Percentiles rank a stretch among this genome's conserved stretches.
Evolutionary conservation across 2,329 filamentous ascomycete genomes (phyloP).

Genomic region (Epichloe typhina): DNA sequence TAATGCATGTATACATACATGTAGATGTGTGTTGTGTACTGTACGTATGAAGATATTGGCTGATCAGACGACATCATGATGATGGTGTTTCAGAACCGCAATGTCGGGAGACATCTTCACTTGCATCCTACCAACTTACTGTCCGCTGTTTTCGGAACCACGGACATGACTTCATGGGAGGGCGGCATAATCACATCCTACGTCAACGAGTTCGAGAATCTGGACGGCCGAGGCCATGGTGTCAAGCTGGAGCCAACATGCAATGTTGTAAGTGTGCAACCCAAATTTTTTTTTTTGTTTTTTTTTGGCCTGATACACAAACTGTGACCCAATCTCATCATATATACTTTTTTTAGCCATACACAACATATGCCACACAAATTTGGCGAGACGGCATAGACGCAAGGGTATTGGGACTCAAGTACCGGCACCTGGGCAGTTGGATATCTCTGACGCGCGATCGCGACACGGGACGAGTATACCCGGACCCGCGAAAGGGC

Average conservation of each 20-base stretch:
- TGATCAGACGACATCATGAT: background rate
- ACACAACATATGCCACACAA: constrained; percentile 46
- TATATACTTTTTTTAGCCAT: constrained; percentile 34
- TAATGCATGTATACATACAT: too few relatives aligned
- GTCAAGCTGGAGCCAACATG: constrained; percentile 64
- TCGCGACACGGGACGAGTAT: constrained; percentile 61
- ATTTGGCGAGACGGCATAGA: constrained; percentile 57
- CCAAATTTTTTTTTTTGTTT: background rate
- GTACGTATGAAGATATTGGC: too few relatives aligned
- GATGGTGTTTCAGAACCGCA: constrained; percentile 44
- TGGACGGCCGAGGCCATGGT: constrained; percentile 70
- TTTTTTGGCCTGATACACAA: background rate
- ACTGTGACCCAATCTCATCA: too few relatives aligned
- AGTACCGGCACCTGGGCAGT: constrained; percentile 53
- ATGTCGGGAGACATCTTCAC: constrained; percentile 72
- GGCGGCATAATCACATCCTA: constrained; percentile 68
- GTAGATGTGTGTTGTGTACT: too few relatives aligned
- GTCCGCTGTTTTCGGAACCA: constrained; percentile 50
- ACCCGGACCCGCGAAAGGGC: constrained; percentile 55
- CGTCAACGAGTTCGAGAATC: constrained; percentile 64
- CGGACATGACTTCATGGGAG: constrained; percentile 55
- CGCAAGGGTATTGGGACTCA: constrained; percentile 58
- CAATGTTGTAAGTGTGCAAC: constrained; percentile 43
- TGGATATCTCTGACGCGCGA: constrained; percentile 69
- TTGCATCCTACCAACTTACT: constrained; percentile 59